Evolutionary conservation across 2,329 filamentous ascomycete species (phyloP), one percentile per base, ranked within the genome.

Genomic region (Penicillium glabrum): DNA sequence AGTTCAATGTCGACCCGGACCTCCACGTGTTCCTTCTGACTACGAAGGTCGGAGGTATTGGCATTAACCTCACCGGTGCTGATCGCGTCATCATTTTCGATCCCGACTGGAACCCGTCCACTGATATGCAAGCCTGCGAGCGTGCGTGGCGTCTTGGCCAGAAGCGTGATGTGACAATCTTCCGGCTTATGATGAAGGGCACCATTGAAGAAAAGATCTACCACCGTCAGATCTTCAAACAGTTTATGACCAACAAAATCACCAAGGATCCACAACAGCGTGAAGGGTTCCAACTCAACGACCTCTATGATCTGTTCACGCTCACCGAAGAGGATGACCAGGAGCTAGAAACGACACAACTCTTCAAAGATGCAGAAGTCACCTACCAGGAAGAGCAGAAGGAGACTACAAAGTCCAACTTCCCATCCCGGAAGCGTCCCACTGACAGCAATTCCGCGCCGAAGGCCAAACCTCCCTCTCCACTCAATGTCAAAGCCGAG

Each of bases 121-220:
- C 93, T 0, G 95, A 99, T 69, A 82, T 97, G 26, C 95, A 99
- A 76, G 95, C 95, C 16, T 88, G 95, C 47, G 95, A 99, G 75
- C 86, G 95, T 68, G 95, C 96, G 6, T 99, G 95, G 95, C 87
- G 95, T 56, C 79, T 99, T 2, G 95, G 95, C 0, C 95, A 99
- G 77, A 97, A 96, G 74, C 88, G 89, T 53, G 91, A 96, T 47
- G 95, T 99, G 27, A 93, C 91, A 5, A 96, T 99, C 23, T 99
- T 97, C 72, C 89, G 96, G 35, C 82, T 99, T n/a, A 96, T 99
- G 90, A 96, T 91, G 4, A 91, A 93, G 5, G 95, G 95, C 1
- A 99, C 96, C 0, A 99, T 99, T 24, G 95, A 99, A 71, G 95
- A 99, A 75, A 99, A 99, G 78, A 99, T 99, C 29, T 99, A 98